phyloP scores from a whole-genome alignment of 176 grass and related monocot genomes.

The Poa annua region DNA sequence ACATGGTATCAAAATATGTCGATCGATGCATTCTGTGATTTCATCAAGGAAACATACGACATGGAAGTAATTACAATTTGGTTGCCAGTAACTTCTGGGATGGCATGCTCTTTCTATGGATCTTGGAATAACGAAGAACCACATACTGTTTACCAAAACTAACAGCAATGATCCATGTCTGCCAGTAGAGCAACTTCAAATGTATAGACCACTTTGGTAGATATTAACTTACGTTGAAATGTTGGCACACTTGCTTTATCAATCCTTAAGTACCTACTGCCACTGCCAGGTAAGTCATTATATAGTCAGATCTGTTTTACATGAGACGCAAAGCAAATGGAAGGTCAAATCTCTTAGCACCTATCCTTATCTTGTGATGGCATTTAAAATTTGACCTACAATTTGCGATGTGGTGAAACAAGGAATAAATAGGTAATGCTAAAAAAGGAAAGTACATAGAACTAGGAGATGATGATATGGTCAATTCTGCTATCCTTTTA shows the following conservation, averaged over 20 bases:
- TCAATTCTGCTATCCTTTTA: neutral
- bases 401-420: neutral
- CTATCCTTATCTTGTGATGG: constrained; percentile 1
- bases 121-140: constrained; percentile 20
- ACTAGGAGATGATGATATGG: constrained; percentile 13
- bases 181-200: constrained; percentile 18
- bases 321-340: constrained; percentile 28
- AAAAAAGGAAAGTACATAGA: neutral
- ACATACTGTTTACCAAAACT: constrained; percentile 15
- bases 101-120: neutral
- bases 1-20: neutral
- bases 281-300: constrained; percentile 11
- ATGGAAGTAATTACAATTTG: neutral
- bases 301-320: constrained; percentile 24
- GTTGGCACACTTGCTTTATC: neutral
- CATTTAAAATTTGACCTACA: constrained; percentile 27
- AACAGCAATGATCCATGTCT: constrained; percentile 24
- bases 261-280: neutral
- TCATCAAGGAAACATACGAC: neutral
- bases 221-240: constrained; percentile 20
- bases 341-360: constrained; percentile 23
- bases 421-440: constrained; percentile 21
- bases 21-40: constrained; percentile 7
- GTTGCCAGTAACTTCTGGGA: neutral
- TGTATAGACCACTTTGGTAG: neutral